These are phyloP conservation scores for Phaseolus lunatus DNA, from an alignment of 306 rosid species.

Conservation along the genomic window DNA sequence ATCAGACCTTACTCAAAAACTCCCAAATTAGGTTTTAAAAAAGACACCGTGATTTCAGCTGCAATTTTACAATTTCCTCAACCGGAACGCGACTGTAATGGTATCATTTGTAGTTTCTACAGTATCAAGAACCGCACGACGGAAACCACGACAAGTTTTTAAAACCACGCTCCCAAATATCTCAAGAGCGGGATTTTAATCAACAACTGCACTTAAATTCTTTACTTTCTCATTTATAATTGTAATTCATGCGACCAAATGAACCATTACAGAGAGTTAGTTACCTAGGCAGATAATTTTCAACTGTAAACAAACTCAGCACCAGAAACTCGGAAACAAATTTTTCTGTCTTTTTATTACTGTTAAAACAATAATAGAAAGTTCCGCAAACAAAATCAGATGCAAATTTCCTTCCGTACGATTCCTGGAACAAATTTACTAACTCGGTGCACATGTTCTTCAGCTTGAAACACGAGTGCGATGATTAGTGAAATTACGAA, in stretches of 20 bases:
- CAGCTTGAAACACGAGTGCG: neutral
- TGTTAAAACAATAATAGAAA: neutral
- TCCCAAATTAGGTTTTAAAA: neutral
- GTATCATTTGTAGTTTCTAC: neutral
- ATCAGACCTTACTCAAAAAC: neutral
- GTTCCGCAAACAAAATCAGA: neutral
- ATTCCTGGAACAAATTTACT: neutral
- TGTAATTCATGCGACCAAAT: neutral
- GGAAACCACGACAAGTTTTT: neutral
- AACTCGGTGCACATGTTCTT: neutral
- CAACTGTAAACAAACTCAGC: neutral
- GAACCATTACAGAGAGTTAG: neutral
- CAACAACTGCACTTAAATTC: conserved; percentile 3
- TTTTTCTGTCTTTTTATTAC: neutral
- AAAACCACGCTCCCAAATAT: neutral
- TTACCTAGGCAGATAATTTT: neutral
- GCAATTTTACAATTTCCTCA: neutral
- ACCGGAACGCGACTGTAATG: no score
- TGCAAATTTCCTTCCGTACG: neutral
- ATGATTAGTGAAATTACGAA: neutral
- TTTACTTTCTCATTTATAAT: conserved; percentile 7
- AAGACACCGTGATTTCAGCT: neutral
- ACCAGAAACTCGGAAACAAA: no score
- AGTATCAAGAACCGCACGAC: neutral
- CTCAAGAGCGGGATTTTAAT: conserved; percentile 2